These are phyloP conservation scores for Heliamphora exappendiculata DNA, from an alignment of 148 eudicot species.

Conservation along the genomic window DNA sequence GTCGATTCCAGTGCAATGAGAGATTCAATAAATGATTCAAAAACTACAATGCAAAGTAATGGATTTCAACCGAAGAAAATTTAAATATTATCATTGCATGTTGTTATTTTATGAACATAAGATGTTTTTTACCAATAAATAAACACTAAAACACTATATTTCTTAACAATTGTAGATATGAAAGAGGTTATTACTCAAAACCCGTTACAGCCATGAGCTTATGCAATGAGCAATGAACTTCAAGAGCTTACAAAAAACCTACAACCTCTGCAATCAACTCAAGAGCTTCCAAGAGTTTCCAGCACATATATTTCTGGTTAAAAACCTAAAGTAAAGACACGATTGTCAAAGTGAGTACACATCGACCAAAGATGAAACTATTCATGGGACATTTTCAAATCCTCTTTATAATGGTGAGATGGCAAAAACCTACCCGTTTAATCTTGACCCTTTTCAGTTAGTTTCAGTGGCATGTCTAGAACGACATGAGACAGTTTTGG, in stretches of 20 bases:
- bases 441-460: constrained; percentile 79
- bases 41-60: background rate
- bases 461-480: constrained; percentile 86
- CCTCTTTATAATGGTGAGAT: constrained; percentile 50
- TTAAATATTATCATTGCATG: background rate
- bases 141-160: no score
- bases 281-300: background rate
- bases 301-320: background rate
- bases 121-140: background rate
- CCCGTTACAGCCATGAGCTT: background rate
- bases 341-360: constrained; percentile 49
- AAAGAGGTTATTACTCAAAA: background rate
- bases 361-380: constrained; percentile 30
- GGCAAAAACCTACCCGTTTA: constrained; percentile 70
- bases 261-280: no score
- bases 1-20: background rate
- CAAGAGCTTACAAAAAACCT: no score
- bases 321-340: background rate
- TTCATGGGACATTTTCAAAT: constrained; percentile 64
- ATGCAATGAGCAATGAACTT: background rate
- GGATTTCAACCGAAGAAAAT: background rate
- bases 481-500: constrained; percentile 75
- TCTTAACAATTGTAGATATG: background rate
- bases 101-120: background rate
- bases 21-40: background rate